Evolutionary conservation across 257 asterid species (phyloP), one percentile per base, ranked within the genome.

Genomic region (Voacanga thouarsii): DNA sequence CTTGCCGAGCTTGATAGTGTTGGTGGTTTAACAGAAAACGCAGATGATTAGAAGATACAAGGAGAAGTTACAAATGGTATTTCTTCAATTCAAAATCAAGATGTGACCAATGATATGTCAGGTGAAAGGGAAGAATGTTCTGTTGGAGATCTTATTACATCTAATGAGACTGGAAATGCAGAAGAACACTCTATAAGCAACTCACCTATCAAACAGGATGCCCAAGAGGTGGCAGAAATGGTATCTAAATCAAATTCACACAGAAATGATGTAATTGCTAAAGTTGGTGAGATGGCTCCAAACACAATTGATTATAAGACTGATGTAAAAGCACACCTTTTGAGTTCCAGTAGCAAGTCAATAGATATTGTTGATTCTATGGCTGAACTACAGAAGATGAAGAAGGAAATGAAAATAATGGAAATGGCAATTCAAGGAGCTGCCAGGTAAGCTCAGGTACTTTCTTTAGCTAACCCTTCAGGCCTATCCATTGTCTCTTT

Each of bases 401-500:
- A 89, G 88, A 89, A 89, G 87, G 98, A 94, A 72, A 91, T 90
- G 94, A 89, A 88, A 86, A 91, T n/a, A n/a, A n/a, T n/a, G n/a
- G n/a, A n/a, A n/a, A n/a, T n/a, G n/a, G n/a, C n/a, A n/a, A n/a
- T n/a, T 94, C 94, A 90, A 76, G 98, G 98, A 81, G 98, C 97
- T 82, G 98, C 97, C 77, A 92, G 96, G 87, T 97, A 94, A 91
- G 96, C 97, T 78, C 97, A 90, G 98, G 98, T 94, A 86, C 49
- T 80, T 77, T 74, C 16, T 6, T 63, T 15, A 72, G 21, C 19
- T 1, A 24, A n/a, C 39, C 47, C 37, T 19, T 53, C 70, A 15
- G 49, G 57, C 28, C 55, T 71, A 56, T 49, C 19, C 41, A 3
- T 57, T 18, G 30, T 28, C 71, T 45, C 70, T 21, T 44, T 12